Evolutionary conservation across 257 asterid genomes (phyloP), one percentile per base, ranked within the genome.

Genomic region (Eustoma russellianum): DNA sequence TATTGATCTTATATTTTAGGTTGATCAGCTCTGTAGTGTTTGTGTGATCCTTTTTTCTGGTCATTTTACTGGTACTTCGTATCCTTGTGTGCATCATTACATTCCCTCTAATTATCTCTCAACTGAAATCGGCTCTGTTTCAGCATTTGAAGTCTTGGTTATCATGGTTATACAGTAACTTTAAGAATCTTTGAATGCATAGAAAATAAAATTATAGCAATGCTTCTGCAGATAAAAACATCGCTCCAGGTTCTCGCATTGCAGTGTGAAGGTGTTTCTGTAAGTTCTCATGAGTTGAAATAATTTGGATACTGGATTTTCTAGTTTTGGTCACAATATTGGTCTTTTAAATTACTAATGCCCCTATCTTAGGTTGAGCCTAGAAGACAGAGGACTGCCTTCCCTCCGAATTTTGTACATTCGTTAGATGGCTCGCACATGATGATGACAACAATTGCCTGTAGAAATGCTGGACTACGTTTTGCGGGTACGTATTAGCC

Each of bases 361-460:
- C 30, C 30, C 34, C 34, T 17, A 57, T 52, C 12, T 14, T 71
- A 91, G 98, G 94, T 91, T 70, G 96, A 82, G 58, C 61, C 77
- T 53, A 70, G 94, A 72, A 91, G 82, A 68, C 96, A 87, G 78
- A 80, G 83, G 77, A 84, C 96, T 47, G 95, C 96, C 10, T 91
- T 91, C 73, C 98, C 98, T 62, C 98, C 98, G 35, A 87, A 87
- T 78, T 87, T 91, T 58, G 96, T 91, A 65, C 96, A 91, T 76
- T 84, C 96, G 33, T 71, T 91, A 49, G 96, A 91, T 78, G 93
- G 96, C 56, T 75, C 96, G 2, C 96, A 87, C 75, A 87, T 84
- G 98, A 91, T 91, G 98, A 87, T 91, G 98, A 91, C 98, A 30
- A 96, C 95, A n/a, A 61, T 87, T 50, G 96, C 95, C 63, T 84